phyloP scores from a whole-genome alignment of 129 eudicot species.

The Mikania micrantha region DNA sequence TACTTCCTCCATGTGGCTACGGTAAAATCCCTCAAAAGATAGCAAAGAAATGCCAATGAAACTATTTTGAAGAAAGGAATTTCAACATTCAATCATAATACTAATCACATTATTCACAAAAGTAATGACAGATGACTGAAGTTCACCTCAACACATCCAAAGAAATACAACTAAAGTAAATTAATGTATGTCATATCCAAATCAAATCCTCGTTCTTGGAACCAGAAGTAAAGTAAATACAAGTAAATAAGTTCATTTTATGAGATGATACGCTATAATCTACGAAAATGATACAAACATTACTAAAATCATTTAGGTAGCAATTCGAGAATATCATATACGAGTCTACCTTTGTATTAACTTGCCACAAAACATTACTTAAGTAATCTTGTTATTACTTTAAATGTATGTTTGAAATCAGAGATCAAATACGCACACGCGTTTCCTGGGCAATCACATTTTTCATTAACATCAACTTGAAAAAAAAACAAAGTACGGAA shows the following conservation, averaged over 20 bases:
- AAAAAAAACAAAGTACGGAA: too few relatives aligned
- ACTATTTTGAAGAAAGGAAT: background rate
- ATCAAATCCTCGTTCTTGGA: conserved; percentile 88
- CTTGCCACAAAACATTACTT: too few relatives aligned
- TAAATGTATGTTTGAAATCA: too few relatives aligned
- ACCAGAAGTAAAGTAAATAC: background rate
- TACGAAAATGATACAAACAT: background rate
- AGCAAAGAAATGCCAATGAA: background rate
- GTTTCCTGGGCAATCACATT: too few relatives aligned
- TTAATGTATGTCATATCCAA: conserved; percentile 92
- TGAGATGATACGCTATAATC: background rate
- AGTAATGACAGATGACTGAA: background rate
- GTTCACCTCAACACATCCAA: conserved; percentile 71
- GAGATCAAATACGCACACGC: too few relatives aligned
- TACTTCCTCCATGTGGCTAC: conserved; percentile 98
- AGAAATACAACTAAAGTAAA: conserved; percentile 86
- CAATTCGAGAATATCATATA: background rate
- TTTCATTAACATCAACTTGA: too few relatives aligned
- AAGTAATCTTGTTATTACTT: too few relatives aligned
- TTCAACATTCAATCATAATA: background rate
- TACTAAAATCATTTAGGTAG: background rate
- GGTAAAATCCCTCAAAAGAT: conserved; percentile 67
- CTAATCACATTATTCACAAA: background rate
- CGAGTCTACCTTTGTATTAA: too few relatives aligned
- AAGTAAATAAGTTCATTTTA: background rate